Percentiles rank a stretch among this genome's conserved stretches.
Conservation (phyloP, 768 basidiomycete genomes). For the Suillus spraguei region DNA sequence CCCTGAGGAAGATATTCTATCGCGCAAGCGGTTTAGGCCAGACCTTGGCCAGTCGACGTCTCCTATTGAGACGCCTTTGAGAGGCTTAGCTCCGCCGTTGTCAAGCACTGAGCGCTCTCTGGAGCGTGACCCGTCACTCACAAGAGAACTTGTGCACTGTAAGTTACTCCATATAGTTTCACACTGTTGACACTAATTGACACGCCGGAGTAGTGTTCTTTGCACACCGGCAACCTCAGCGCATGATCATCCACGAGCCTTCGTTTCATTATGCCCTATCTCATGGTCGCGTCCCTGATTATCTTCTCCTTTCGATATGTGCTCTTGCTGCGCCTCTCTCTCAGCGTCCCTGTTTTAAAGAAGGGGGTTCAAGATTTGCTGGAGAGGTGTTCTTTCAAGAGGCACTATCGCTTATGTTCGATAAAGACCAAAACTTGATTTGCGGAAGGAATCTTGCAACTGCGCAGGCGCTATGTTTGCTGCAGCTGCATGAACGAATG, state of each 20-base stretch:
- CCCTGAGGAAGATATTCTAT: slow-evolving; percentile 42
- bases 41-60: slow-evolving; percentile 43
- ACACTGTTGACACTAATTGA: slow-evolving; percentile 6
- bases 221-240: slow-evolving; percentile 77
- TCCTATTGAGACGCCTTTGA: slow-evolving; percentile 32
- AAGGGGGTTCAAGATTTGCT: slow-evolving; percentile 54
- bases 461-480: slow-evolving; percentile 74
- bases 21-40: slow-evolving; percentile 54
- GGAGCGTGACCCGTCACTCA: slow-evolving; percentile 62
- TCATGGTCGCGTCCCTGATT: slow-evolving; percentile 65
- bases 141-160: slow-evolving; percentile 77
- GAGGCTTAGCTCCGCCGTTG: slow-evolving; percentile 38
- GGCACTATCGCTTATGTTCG: slow-evolving; percentile 71
- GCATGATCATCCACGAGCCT: slow-evolving; percentile 77
- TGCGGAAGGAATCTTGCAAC: slow-evolving; percentile 68
- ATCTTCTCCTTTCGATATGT: slow-evolving; percentile 74
- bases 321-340: slow-evolving; percentile 80
- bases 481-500: slow-evolving; percentile 66
- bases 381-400: slow-evolving; percentile 58
- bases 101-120: slow-evolving; percentile 42
- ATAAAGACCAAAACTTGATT: slow-evolving; percentile 59
- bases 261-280: slow-evolving; percentile 70
- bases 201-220: slow-evolving; percentile 63
- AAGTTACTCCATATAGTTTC: slow-evolving; percentile 26
- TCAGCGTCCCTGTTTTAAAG: slow-evolving; percentile 62